Percentiles rank a stretch among this genome's conserved stretches.
These are phyloP conservation scores for Colletotrichum nymphaeae DNA, from an alignment of 2,329 filamentous ascomycete genomes.

Conservation along the genomic window DNA sequence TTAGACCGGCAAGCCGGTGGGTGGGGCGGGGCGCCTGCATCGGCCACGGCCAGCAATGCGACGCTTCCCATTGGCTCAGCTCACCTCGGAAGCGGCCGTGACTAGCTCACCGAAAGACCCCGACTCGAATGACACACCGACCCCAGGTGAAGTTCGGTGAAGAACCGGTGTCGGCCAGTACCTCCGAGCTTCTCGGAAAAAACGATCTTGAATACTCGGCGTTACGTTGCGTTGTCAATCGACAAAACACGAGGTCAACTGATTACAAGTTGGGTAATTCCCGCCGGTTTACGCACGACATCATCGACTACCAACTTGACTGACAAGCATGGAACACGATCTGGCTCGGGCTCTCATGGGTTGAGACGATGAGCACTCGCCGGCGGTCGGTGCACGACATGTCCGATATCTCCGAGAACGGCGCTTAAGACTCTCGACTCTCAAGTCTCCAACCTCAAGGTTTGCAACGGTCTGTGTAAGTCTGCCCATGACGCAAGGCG, in stretches of 20 bases:
- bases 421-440: not conserved
- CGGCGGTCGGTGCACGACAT: not conserved
- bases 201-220: not conserved
- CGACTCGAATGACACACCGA: not conserved
- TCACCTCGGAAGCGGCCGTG: not conserved
- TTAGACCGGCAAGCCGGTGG: not conserved
- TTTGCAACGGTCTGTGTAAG: conserved; percentile 1
- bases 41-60: not conserved
- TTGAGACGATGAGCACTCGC: not conserved
- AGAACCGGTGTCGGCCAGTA: accelerated
- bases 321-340: not conserved
- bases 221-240: not conserved
- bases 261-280: not conserved
- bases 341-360: not conserved
- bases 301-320: too few relatives aligned
- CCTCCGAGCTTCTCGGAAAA: conserved; percentile 17
- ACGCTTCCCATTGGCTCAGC: not conserved
- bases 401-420: conserved; percentile 21
- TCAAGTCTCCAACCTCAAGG: not conserved
- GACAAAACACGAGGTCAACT: not conserved
- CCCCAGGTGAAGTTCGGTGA: not conserved
- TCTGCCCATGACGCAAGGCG: not conserved
- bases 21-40: conserved; percentile 3
- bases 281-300: not conserved
- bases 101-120: not conserved